Conservation (phyloP, 2,329 filamentous ascomycete species). For the Grosmannia huntii region DNA sequence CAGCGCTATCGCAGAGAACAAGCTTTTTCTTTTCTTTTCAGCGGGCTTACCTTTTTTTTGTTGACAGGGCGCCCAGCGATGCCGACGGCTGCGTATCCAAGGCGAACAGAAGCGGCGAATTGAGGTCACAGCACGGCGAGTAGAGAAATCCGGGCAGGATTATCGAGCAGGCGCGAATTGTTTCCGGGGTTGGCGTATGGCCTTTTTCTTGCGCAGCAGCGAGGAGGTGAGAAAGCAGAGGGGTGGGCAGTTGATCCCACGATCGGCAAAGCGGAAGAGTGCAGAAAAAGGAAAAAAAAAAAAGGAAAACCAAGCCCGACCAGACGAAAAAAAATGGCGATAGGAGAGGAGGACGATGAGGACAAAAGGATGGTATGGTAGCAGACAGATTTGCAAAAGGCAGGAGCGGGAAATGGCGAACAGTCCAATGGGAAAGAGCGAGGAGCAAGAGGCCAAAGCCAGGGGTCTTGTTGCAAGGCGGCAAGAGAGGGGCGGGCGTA, state of each 20-base stretch:
- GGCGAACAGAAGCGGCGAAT: neutral
- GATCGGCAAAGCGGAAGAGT: neutral
- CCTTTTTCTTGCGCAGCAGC: neutral
- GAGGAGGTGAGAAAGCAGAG: neutral
- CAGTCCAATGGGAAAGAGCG: conserved; percentile 7
- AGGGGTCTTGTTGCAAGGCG: neutral
- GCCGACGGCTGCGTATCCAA: too few relatives aligned
- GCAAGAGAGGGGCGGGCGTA: neutral
- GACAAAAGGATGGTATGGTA: neutral
- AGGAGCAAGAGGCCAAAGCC: neutral
- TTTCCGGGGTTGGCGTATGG: neutral
- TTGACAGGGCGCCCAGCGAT: neutral
- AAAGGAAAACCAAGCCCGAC: too few relatives aligned
- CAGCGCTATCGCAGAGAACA: neutral
- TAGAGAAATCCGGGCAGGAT: neutral
- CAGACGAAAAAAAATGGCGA: neutral
- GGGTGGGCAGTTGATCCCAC: neutral
- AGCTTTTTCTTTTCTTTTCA: neutral
- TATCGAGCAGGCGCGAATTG: neutral
- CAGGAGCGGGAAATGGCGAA: neutral
- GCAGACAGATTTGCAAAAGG: neutral
- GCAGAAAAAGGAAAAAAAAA: neutral
- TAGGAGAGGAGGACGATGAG: neutral
- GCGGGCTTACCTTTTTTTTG: neutral
- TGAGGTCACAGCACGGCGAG: neutral